These are phyloP conservation scores for Leishmania arabica DNA, from an alignment of 208 protist species.

Conservation along the genomic window DNA sequence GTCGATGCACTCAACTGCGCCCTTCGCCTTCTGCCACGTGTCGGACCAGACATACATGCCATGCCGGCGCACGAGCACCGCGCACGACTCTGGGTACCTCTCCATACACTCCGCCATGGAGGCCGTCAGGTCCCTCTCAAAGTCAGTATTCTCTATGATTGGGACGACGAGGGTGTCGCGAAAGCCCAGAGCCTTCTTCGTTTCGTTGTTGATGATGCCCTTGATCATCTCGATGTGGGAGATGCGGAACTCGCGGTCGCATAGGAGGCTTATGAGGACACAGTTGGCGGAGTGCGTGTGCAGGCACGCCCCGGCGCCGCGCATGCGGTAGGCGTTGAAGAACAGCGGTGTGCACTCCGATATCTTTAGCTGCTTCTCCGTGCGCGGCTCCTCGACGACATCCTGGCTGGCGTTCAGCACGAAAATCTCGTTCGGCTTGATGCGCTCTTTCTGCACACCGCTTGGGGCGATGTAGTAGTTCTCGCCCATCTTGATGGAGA, in stretches of 20 bases:
- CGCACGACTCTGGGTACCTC: constrained; percentile 89
- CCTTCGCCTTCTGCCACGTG: constrained; percentile 95
- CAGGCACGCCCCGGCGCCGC: constrained; percentile 91
- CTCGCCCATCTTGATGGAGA: constrained; percentile 82
- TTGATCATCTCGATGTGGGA: constrained; percentile 97
- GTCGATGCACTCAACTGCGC: constrained; percentile 93
- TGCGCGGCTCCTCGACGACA: constrained; percentile 49
- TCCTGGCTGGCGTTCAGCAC: constrained; percentile 69
- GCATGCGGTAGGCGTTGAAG: constrained; percentile 88
- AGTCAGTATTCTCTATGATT: constrained; percentile 96
- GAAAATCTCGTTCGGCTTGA: constrained; percentile 93
- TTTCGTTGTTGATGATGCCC: constrained; percentile 63
- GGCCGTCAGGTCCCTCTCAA: constrained; percentile 72
- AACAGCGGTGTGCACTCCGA: constrained; percentile 96
- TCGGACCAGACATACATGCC: constrained; percentile 96
- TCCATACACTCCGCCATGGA: constrained; percentile 88
- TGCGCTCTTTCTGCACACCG: constrained; percentile 96
- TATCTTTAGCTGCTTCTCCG: constrained; percentile 63
- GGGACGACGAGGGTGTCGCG: constrained; percentile 92
- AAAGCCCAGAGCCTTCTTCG: constrained; percentile 69
- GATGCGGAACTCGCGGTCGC: constrained; percentile 92
- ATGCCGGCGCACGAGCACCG: constrained; percentile 94
- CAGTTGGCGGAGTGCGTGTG: constrained; percentile 91
- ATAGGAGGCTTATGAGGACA: constrained; percentile 91
- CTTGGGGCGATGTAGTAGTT: constrained; percentile 94